A percentile compares a stretch with the other conserved stretches of the same genome.
Conservation (phyloP, 1,284 basidiomycete species). For the Sphagnurus paluster region DNA sequence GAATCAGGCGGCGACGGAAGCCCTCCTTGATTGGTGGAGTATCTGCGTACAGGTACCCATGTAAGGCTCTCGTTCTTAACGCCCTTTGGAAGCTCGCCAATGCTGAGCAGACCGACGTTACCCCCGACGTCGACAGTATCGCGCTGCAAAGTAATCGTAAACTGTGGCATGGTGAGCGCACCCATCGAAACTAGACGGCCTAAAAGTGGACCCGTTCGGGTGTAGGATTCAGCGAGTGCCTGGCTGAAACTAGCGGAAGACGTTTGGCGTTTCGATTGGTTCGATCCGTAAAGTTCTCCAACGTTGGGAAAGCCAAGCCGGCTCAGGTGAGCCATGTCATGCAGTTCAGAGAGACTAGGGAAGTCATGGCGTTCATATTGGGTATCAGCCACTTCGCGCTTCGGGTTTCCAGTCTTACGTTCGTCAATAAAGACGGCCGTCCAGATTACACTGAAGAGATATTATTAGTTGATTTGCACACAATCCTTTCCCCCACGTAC, state of each 20-base stretch:
- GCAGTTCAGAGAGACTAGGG: slow-evolving; percentile 9
- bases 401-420: neutral
- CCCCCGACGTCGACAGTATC: slow-evolving; percentile 47
- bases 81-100: slow-evolving; percentile 49
- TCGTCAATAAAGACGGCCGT: slow-evolving; percentile 11
- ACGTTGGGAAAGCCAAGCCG: slow-evolving; percentile 15
- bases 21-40: slow-evolving; percentile 42
- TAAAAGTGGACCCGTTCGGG: slow-evolving; percentile 30
- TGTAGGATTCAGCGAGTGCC: slow-evolving; percentile 18
- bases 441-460: slow-evolving; percentile 26
- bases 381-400: slow-evolving; percentile 1
- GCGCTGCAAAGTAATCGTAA: slow-evolving; percentile 48
- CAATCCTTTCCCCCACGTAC: slow-evolving; percentile 16
- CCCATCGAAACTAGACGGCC: slow-evolving; percentile 35
- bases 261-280: slow-evolving; percentile 8
- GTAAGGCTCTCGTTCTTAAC: slow-evolving; percentile 43
- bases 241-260: slow-evolving; percentile 4
- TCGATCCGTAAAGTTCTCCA: slow-evolving; percentile 3
- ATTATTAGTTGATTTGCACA: neutral
- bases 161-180: slow-evolving; percentile 34
- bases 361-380: slow-evolving; percentile 8
- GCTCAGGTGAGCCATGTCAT: slow-evolving; percentile 1
- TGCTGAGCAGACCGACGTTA: slow-evolving; percentile 44
- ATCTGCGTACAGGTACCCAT: slow-evolving; percentile 51
- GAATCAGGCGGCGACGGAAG: slow-evolving; percentile 42